A percentile compares a stretch with the other conserved stretches of the same genome.
Evolutionary conservation across 495 filamentous ascomycete genomes (phyloP).

Genomic region (Apiosordaria backusii): DNA sequence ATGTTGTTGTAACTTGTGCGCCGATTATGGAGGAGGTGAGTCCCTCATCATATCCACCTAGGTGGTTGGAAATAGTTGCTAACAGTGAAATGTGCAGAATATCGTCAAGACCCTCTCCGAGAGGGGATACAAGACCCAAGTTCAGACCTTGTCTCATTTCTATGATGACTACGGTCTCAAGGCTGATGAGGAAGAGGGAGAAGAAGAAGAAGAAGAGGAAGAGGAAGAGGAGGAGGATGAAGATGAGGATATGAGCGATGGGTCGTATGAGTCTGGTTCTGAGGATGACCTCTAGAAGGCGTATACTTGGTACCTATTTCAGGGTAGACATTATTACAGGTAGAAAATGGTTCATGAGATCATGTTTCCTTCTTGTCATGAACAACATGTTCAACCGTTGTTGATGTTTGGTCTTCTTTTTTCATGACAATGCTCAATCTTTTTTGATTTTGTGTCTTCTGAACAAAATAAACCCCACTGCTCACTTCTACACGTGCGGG

Average conservation of each 20-base stretch:
- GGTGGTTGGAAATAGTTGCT: slow-evolving; percentile 17
- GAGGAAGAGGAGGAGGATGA: slow-evolving; percentile 48
- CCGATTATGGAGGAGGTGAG: slow-evolving; percentile 79
- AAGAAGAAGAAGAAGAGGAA: slow-evolving; percentile 62
- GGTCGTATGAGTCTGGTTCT: slow-evolving; percentile 31
- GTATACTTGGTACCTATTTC: not conserved
- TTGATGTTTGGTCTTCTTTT: too few species aligned
- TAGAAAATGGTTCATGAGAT: not conserved
- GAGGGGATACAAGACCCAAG: slow-evolving; percentile 72
- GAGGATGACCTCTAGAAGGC: slow-evolving; percentile 16
- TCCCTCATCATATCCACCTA: slow-evolving; percentile 14
- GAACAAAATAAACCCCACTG: not conserved
- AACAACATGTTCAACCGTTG: too few species aligned
- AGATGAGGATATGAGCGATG: slow-evolving; percentile 34
- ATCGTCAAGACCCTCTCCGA: slow-evolving; percentile 67
- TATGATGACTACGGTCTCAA: slow-evolving; percentile 89
- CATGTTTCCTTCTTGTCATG: not conserved
- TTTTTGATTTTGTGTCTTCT: not conserved
- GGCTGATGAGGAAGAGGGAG: slow-evolving; percentile 62
- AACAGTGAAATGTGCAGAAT: slow-evolving; percentile 47
- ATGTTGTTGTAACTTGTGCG: slow-evolving; percentile 85
- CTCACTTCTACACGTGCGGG: not conserved
- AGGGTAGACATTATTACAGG: not conserved
- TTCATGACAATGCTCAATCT: not conserved
- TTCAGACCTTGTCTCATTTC: slow-evolving; percentile 73